Conservation (phyloP, 1,284 basidiomycete species). For the Naganishia sp. region DNA sequence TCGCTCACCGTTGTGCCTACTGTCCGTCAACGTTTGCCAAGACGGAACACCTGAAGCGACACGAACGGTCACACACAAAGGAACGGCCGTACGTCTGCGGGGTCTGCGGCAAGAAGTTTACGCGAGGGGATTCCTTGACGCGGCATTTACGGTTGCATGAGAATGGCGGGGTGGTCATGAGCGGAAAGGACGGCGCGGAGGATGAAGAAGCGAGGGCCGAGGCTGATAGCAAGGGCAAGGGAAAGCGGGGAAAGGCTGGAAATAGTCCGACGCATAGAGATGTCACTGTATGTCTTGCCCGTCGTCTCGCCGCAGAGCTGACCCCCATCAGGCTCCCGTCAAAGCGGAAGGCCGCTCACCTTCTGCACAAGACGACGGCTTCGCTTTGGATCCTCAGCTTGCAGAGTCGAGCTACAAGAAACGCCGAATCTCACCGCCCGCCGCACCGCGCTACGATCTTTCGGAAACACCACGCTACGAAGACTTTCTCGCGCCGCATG, state of each 20-base stretch:
- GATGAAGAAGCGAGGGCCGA: neutral
- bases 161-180: conserved; percentile 6
- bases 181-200: neutral
- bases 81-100: conserved; percentile 30
- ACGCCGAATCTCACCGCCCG: conserved; percentile 5
- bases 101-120: conserved; percentile 33
- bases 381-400: conserved; percentile 5
- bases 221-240: neutral
- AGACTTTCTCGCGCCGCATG: neutral
- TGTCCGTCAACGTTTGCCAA: conserved; percentile 26
- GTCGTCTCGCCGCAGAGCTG: neutral
- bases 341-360: conserved; percentile 5
- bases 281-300: too few species aligned
- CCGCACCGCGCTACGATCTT: neutral
- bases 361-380: conserved; percentile 13
- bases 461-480: neutral
- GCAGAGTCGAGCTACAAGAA: conserved; percentile 1
- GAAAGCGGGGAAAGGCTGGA: conserved; percentile 2
- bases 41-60: conserved; percentile 31
- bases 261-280: neutral
- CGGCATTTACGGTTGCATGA: conserved; percentile 33
- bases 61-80: conserved; percentile 31
- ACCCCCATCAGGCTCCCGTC: neutral
- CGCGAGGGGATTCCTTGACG: conserved; percentile 27
- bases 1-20: conserved; percentile 17